phyloP scores from a whole-genome alignment of 441 rosid genomes.

The Capsella rubella region DNA sequence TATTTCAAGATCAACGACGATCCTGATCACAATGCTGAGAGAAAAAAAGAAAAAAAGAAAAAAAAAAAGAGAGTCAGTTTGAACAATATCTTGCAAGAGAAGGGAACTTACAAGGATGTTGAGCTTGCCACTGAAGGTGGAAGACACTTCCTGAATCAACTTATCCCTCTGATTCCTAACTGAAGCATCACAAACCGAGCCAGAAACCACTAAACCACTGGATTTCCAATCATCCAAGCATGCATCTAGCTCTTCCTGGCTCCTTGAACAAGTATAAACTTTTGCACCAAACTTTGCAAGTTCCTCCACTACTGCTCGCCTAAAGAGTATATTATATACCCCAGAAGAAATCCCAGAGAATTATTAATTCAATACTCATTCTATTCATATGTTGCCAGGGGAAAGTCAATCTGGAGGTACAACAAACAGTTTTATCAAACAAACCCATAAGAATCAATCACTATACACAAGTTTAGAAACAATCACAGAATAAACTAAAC shows the following conservation, averaged over 20 bases:
- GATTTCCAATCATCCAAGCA: conserved; percentile 61
- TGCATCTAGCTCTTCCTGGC: conserved; percentile 54
- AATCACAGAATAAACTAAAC: too few relatives aligned
- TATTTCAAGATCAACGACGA: too few relatives aligned
- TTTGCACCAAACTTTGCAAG: conserved; percentile 63
- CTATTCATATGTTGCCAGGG: too few relatives aligned
- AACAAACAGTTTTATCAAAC: too few relatives aligned
- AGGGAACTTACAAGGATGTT: conserved; percentile 61
- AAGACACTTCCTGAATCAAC: conserved; percentile 52
- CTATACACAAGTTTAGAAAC: too few relatives aligned
- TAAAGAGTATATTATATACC: conserved; percentile 8
- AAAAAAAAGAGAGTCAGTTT: too few relatives aligned
- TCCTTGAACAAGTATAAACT: conserved; percentile 73
- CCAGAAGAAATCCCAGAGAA: conserved; percentile 1
- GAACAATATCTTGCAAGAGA: neutral
- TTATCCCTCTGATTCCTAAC: conserved; percentile 53
- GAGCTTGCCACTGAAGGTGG: conserved; percentile 59
- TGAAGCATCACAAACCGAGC: conserved; percentile 67
- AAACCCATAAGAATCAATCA: too few relatives aligned
- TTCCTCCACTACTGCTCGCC: conserved; percentile 68
- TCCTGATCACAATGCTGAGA: too few relatives aligned
- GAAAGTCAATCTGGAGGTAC: too few relatives aligned
- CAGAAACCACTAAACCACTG: conserved; percentile 58
- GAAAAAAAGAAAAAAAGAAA: too few relatives aligned
- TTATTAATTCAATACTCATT: conserved; percentile 6